Conservation (phyloP, 495 filamentous ascomycete species). For the Penicillium odoratum region DNA sequence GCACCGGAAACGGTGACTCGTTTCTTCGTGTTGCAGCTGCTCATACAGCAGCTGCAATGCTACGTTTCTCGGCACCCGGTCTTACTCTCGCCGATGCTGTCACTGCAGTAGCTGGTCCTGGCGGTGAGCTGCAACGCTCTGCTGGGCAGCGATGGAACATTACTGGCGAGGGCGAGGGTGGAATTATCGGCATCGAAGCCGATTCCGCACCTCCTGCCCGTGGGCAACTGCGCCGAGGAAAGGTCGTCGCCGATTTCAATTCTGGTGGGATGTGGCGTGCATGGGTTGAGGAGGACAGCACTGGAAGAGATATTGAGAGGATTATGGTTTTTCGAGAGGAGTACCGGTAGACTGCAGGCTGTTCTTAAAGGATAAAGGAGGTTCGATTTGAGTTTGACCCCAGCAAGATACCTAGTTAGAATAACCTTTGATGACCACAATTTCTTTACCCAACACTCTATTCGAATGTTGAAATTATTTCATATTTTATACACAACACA, state of each 20-base stretch:
- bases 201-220: slow-evolving; percentile 31
- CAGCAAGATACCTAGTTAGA: too few relatives aligned
- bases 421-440: neutral
- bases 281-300: slow-evolving; percentile 69
- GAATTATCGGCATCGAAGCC: slow-evolving; percentile 83
- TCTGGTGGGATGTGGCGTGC: slow-evolving; percentile 89
- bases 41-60: slow-evolving; percentile 70
- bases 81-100: slow-evolving; percentile 50
- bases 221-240: slow-evolving; percentile 40
- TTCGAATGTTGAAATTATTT: too few relatives aligned
- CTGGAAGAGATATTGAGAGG: slow-evolving; percentile 53
- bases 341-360: slow-evolving; percentile 18
- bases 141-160: slow-evolving; percentile 74
- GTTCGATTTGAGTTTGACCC: neutral
- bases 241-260: slow-evolving; percentile 76
- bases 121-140: slow-evolving; percentile 72
- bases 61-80: slow-evolving; percentile 56
- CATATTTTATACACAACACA: too few relatives aligned
- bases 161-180: slow-evolving; percentile 80
- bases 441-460: neutral
- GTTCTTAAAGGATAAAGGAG: neutral
- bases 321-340: slow-evolving; percentile 64
- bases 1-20: slow-evolving; percentile 88
- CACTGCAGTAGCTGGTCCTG: slow-evolving; percentile 62
- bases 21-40: slow-evolving; percentile 75